Evolutionary conservation across 2,329 filamentous ascomycete species (phyloP), one percentile per base, ranked within the genome.

Genomic region (Purpureocillium takamizusanense): DNA sequence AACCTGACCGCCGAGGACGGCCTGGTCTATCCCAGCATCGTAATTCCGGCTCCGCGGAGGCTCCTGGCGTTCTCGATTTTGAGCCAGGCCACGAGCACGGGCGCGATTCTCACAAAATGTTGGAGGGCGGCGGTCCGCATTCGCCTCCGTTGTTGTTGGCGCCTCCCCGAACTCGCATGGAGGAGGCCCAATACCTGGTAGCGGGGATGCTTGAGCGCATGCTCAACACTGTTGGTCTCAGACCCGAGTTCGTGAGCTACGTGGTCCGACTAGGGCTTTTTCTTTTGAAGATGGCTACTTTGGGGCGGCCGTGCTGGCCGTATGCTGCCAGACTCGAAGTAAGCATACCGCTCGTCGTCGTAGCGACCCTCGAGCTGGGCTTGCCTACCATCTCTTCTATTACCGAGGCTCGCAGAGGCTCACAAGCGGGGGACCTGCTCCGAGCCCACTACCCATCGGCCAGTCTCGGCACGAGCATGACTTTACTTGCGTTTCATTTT

Each of bases 261-360:
- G 59, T 35, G 38, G 63, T 5, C 15, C 80, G 81, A 35, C 59
- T 86, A 3, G 49, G 59, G 1, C 49, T 89, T 1, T 89, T 94
- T 49, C 55, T 82, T 6, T 47, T 72, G 36, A 95, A 94, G 57
- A 61, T 88, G 8, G 61, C 72, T 11, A 76, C 77, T 0, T 60
- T 92, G 9, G 69, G 74, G 3, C 69, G 72, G 34, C 74, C 81
- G 1, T 95, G 88, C 56, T 78, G 77, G 55, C 87, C 87, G 0
- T 79, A 80, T 41, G 77, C 78, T 32, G 69, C 76, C n/a, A 80
- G 73, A 33, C 65, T 76, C 7, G 74, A 74, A 56, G 61, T 88
- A 4, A 68, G 78, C 4, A 79, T 82, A 47, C 78, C 83, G 3
- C 63, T 94, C 2, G 62, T 94, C 4, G 60, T 73, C 4, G 57